Conservation (phyloP, 345 rosid genomes). For the Hypericum androsaemum region DNA sequence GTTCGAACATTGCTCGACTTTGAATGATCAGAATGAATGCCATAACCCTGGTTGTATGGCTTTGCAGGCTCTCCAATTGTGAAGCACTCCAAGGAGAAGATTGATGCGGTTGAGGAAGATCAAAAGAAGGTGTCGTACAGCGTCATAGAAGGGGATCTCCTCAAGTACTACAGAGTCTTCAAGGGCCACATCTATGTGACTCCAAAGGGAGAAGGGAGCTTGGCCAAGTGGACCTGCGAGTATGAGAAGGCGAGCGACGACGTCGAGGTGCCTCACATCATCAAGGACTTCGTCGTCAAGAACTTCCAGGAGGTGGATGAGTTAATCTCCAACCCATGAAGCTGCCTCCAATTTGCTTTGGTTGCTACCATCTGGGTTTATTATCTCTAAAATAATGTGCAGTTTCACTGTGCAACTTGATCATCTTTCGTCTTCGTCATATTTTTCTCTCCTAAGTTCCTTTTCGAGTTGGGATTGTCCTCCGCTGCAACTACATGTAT, state of each 20-base stretch:
- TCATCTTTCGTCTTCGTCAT: too few relatives aligned
- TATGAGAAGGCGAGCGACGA: conserved; percentile 67
- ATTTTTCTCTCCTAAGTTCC: too few relatives aligned
- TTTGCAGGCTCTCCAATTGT: conserved; percentile 57
- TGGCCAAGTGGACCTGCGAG: conserved; percentile 66
- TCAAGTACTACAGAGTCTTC: conserved; percentile 69
- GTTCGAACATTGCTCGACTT: background rate
- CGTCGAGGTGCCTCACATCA: conserved; percentile 50
- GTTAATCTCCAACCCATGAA: conserved; percentile 29
- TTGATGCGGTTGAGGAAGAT: conserved; percentile 54
- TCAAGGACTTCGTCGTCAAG: conserved; percentile 66
- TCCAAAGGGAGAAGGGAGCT: conserved; percentile 60
- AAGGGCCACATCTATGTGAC: conserved; percentile 34
- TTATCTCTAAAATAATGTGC: too few relatives aligned
- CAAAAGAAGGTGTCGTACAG: conserved; percentile 42
- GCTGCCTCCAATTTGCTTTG: too few relatives aligned
- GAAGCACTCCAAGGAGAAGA: conserved; percentile 60
- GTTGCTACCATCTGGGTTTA: too few relatives aligned
- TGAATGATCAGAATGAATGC: background rate
- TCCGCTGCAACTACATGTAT: too few relatives aligned
- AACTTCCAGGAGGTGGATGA: conserved; percentile 76
- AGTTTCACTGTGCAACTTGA: too few relatives aligned
- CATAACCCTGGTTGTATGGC: background rate
- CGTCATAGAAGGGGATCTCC: conserved; percentile 65
- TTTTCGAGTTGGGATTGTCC: too few relatives aligned